Percentiles rank a stretch among this genome's conserved stretches.
phyloP scores from a whole-genome alignment of 1,284 basidiomycete species.

The Quambalaria eucalypti region DNA sequence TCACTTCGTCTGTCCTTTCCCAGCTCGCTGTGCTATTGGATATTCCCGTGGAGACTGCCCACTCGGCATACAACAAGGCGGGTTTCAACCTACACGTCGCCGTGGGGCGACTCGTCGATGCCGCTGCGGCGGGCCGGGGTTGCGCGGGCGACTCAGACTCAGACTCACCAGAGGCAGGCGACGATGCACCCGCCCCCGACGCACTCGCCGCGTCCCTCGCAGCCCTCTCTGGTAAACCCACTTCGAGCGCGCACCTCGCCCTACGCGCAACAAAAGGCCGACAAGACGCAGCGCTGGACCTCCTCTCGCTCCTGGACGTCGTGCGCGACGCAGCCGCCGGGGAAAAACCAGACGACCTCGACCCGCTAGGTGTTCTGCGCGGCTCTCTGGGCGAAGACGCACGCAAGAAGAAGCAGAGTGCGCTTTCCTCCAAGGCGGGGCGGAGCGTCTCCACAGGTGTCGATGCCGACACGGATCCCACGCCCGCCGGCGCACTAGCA shows the following conservation, averaged over 20 bases:
- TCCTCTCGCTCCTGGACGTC: constrained; percentile 26
- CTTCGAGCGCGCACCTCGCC: constrained; percentile 11
- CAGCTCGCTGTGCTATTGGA: constrained; percentile 34
- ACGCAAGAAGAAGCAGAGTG: not conserved
- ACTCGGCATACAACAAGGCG: constrained; percentile 24
- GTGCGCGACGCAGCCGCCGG: not conserved
- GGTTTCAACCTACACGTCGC: constrained; percentile 31
- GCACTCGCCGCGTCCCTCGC: constrained; percentile 18
- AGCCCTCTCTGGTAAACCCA: constrained; percentile 11
- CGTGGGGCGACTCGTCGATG: constrained; percentile 21
- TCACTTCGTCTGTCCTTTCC: constrained; percentile 37
- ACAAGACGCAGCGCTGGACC: constrained; percentile 36
- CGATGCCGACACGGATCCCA: not conserved
- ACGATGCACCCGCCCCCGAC: constrained; percentile 18
- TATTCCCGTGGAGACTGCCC: constrained; percentile 17
- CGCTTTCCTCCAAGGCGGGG: not conserved
- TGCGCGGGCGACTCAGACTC: no score
- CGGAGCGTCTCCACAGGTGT: no score
- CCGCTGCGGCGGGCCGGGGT: constrained; percentile 16
- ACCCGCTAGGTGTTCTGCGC: constrained; percentile 15
- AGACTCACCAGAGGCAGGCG: constrained; percentile 12
- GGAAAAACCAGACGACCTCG: constrained; percentile 23
- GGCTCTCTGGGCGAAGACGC: not conserved
- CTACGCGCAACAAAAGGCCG: constrained; percentile 33
- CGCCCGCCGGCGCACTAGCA: not conserved